Base-by-base conservation (phyloP, 495 filamentous ascomycete genomes). In the Xylaria acuta region DNA sequence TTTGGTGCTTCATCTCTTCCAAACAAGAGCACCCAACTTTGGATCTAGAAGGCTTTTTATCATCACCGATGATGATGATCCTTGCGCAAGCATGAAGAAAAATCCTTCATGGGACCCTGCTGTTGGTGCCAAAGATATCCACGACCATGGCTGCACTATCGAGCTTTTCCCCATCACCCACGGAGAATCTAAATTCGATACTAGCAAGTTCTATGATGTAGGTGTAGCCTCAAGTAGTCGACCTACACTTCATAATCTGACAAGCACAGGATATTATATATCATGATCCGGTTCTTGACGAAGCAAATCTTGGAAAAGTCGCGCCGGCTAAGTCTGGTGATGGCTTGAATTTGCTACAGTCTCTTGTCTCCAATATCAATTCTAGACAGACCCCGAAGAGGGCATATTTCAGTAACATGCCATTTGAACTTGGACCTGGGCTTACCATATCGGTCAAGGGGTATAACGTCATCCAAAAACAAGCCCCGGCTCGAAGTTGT, bases 1-100 rank as follows among this genome's bases (percentile, higher is more conserved):
- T 78, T 95, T 95, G 77, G 94, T 92, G 56, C 98, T 98, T 75
- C 94, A 98, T 73, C 93, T 98, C 47, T 97, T 99, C 80, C 97
- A 96, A 3, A 97, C 92, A 2, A 97, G 92, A 77, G 94, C 97
- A 0, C 90, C 96, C 20, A 98, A 97, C 75, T 98, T 98, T 79
- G 90, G 93, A 30, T 98, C 96, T 0, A 85, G 97, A 51, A 89
- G 97, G 41, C 84, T 99, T 14, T 98, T 99, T 82, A 90, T 99
- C 71, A 94, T 99, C 69, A 97, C 97, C 2, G 95, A 98, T 76
- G 92, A 97, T 69, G 97, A 99, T 78, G 87, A 94, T 78, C 96
- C 97, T 7, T 93, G 97, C 77, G 64, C 65, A 22, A 85, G 80
- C 2, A 83, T 88, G 3, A 91, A 92, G 74, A 95, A 94, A 77